Base-by-base conservation (phyloP, 2,329 filamentous ascomycete species). In the Aspergillus calidoustus region DNA sequence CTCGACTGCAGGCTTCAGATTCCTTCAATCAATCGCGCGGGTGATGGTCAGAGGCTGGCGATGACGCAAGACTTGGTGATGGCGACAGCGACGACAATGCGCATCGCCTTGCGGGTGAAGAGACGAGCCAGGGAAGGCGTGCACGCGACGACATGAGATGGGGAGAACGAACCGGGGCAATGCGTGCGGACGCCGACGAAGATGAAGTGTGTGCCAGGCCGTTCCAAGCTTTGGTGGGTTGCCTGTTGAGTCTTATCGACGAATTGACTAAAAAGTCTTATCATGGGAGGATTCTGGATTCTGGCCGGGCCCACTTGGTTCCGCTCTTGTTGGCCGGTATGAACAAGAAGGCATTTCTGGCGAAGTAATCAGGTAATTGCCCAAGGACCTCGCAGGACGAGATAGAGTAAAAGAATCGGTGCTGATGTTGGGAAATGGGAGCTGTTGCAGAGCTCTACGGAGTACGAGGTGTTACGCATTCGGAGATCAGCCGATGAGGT, bases 11-110 rank as follows among this genome's bases (percentile, higher is more conserved):
- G 46, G 55, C 59, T 47, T 34, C 28, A 41, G 44, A 48, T 15
- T 47, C 43, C 41, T 9, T 47, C 52, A 31, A 15, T 47, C 52
- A 31, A 15, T 28, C 23, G 54, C 23, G 54, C 28, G 34, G 54
- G 44, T 31, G 49, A 7, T 43, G 38, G 47, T 17, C 8, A 38
- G 19, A 30, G 54, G 49, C 44, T 43, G 60, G 54, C 51, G 38
- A 67, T 68, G 66, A 67, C 66, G 66, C 65, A 68, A 66, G 65
- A 60, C 48, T 57, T 59, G 11, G 34, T 41, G 17, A 49, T 53
- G 34, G 54, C 30, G 47, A 57, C 22, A 50, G 56, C 28, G 57
- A 38, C 28, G 57, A 31, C 52, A 63, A 62, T 66, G 56, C 63
- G 49, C 64, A 65, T 66, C 30, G 60, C 60, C 55, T 23, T 50